Conservation (phyloP, 306 rosid genomes). For the Medicago truncatula region DNA sequence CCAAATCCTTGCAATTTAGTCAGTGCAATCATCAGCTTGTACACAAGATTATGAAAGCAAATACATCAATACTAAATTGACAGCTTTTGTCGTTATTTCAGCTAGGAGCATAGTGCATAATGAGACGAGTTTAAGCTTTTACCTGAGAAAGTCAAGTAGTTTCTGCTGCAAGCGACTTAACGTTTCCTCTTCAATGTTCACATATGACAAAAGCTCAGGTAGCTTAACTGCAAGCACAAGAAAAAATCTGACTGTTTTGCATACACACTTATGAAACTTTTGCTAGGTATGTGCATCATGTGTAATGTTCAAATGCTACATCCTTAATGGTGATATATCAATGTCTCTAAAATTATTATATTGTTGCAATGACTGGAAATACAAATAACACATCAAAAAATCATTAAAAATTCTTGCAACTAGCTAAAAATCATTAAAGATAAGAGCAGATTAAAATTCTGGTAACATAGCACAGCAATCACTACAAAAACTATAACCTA, state of each 20-base stretch:
- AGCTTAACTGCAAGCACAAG: slow-evolving; percentile 82
- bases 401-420: slow-evolving; percentile 25
- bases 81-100: slow-evolving; percentile 9
- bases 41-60: slow-evolving; percentile 14
- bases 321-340: slow-evolving; percentile 22
- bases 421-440: slow-evolving; percentile 19
- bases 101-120: slow-evolving; percentile 15
- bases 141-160: slow-evolving; percentile 80
- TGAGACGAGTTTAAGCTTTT: slow-evolving; percentile 39
- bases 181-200: slow-evolving; percentile 91
- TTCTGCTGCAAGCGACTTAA: slow-evolving; percentile 73
- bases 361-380: slow-evolving; percentile 5
- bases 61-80: not conserved
- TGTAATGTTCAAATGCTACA: slow-evolving; percentile 29
- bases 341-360: not conserved
- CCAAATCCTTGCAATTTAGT: not conserved
- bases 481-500: too few species aligned
- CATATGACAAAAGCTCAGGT: slow-evolving; percentile 92
- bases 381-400: slow-evolving; percentile 23
- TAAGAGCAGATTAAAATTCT: slow-evolving; percentile 58
- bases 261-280: slow-evolving; percentile 19
- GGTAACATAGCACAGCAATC: slow-evolving; percentile 67
- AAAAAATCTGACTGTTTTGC: slow-evolving; percentile 34
- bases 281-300: slow-evolving; percentile 27
- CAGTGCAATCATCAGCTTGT: slow-evolving; percentile 7